phyloP scores from a whole-genome alignment of 176 grass and related monocot species.

The Rhynchospora tenuis region DNA sequence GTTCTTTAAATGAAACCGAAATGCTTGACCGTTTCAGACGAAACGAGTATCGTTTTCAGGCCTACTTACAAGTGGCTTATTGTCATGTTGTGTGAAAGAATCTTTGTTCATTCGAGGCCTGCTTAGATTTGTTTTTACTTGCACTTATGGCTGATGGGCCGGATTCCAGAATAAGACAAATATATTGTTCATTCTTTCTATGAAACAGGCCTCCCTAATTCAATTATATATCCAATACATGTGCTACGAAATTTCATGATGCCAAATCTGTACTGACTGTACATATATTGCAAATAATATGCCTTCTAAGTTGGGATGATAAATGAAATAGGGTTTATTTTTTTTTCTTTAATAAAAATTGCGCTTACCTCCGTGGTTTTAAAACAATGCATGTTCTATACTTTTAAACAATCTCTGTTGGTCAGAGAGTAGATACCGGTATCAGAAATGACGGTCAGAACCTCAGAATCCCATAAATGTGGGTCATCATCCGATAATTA shows the following conservation, averaged over 20 bases:
- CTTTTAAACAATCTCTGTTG: too few species aligned
- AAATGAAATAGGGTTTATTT: background rate
- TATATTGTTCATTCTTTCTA: background rate
- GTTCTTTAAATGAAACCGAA: too few species aligned
- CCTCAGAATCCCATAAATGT: background rate
- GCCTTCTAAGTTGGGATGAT: conserved; percentile 2
- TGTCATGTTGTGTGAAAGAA: background rate
- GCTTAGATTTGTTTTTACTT: background rate
- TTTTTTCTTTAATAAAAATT: too few species aligned
- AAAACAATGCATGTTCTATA: too few species aligned
- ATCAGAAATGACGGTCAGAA: too few species aligned
- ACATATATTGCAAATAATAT: conserved; percentile 1
- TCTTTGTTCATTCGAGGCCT: background rate
- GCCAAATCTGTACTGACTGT: background rate
- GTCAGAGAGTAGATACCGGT: too few species aligned
- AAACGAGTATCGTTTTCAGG: too few species aligned
- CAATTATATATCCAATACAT: background rate
- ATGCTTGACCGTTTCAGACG: too few species aligned
- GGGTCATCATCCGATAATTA: background rate
- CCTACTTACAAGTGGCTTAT: too few species aligned
- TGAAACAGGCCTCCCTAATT: background rate
- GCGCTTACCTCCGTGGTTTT: too few species aligned
- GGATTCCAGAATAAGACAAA: background rate
- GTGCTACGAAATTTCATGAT: background rate
- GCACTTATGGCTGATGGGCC: background rate